Evolutionary conservation across 2,329 filamentous ascomycete species (phyloP), one percentile per base, ranked within the genome.

Genomic region (Dothideomycetes sp.): DNA sequence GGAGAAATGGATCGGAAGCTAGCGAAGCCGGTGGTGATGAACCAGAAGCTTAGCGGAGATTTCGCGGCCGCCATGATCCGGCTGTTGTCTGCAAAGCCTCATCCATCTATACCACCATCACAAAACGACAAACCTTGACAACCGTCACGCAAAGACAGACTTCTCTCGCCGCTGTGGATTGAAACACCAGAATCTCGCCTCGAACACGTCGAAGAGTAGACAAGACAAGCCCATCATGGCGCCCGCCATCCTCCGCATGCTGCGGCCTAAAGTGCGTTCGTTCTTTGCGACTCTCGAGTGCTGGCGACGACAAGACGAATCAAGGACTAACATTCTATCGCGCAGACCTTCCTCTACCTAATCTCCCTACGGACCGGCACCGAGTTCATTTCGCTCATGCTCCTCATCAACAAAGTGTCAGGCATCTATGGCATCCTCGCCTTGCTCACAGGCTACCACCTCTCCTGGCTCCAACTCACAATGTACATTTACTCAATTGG

Each of bases 371-470:
- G 85, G 53, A 89, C 84, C 23, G 88, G 85, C 51, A 81, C 84
- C 33, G 85, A 91, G 52, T 74, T 95, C 54, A 86, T 94, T 54
- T 80, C 83, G 4, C 71, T 91, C 47, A 79, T 83, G 9, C 76
- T 94, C 49, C 72, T 93, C 41, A 80, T 95, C 66, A 95, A 95
- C 72, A 94, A 94, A 64, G 76, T 88, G 51, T 89, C 85, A 35
- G 88, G 87, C 44, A 71, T 94, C 51, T 95, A 94, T 63, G 88
- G 88, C 49, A 72, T 95, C 30, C 80, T 95, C 51, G 87, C 88
- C 45, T 75, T 94, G 51, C 70, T 94, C 49, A 94, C 88, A 17
- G 89, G 89, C 58, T 87, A 84, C 62, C 71, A 81, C 51, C 77
- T 94, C 47, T 88, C 85, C 40, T 71, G 79, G 20, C 73, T 91